These are phyloP conservation scores for Talaromyces piceae DNA, from an alignment of 2,329 filamentous ascomycete genomes.

Conservation along the genomic window DNA sequence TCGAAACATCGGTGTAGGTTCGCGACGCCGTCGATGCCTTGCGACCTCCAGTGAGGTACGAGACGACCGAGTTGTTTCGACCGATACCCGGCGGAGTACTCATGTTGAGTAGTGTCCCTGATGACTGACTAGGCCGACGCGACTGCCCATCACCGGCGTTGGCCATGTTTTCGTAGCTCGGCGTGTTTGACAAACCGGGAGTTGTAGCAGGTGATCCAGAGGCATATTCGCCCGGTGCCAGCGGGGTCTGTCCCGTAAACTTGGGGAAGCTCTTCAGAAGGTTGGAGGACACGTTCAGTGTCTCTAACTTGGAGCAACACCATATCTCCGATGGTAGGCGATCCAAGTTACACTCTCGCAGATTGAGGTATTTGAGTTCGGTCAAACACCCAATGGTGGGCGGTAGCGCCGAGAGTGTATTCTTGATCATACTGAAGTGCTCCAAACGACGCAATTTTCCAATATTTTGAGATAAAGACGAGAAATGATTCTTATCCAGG, in stretches of 20 bases:
- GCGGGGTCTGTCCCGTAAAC: conserved; percentile 58
- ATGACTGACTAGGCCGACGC: conserved; percentile 77
- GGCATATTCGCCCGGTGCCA: conserved; percentile 47
- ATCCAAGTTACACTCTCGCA: conserved; percentile 88
- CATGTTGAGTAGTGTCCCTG: conserved; percentile 66
- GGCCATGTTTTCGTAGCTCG: conserved; percentile 72
- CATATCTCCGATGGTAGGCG: conserved; percentile 89
- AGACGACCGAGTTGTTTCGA: conserved; percentile 78
- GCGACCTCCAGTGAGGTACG: conserved; percentile 69
- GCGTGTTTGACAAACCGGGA: conserved; percentile 50
- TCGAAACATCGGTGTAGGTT: conserved; percentile 49
- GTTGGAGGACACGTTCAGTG: conserved; percentile 91
- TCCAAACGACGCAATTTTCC: conserved; percentile 77
- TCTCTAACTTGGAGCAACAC: conserved; percentile 86
- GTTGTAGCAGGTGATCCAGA: conserved; percentile 38
- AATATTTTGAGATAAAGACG: conserved; percentile 77
- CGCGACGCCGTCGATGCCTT: conserved; percentile 79
- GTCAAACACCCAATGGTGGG: conserved; percentile 79
- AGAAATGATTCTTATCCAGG: conserved; percentile 92
- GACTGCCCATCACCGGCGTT: conserved; percentile 55
- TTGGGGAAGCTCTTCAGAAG: conserved; percentile 87
- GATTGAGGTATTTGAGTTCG: conserved; percentile 77
- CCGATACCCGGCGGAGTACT: conserved; percentile 50
- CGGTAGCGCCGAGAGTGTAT: conserved; percentile 76
- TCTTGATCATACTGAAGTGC: conserved; percentile 89